Conservation (phyloP, 805 yeast genomes). For the Candida stauntonica region DNA sequence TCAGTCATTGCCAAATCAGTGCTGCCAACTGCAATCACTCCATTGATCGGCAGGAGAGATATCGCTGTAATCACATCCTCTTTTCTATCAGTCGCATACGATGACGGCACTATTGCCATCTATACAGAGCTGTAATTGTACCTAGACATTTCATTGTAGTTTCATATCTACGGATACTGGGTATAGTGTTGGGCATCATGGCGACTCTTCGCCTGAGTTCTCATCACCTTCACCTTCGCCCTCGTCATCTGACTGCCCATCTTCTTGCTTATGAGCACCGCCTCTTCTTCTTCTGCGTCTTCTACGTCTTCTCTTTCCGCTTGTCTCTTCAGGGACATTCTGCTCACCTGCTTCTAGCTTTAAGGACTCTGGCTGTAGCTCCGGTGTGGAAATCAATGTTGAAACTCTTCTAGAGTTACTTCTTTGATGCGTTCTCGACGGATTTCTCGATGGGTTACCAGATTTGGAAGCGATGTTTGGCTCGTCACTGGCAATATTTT, state of each 20-base stretch:
- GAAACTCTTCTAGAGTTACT: constrained; percentile 1
- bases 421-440: constrained; percentile 6
- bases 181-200: neutral
- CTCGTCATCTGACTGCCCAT: neutral
- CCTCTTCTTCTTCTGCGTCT: constrained; percentile 14
- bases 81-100: constrained; percentile 46
- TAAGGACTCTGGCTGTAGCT: neutral
- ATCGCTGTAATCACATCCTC: constrained; percentile 15
- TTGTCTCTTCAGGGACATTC: neutral
- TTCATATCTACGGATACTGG: neutral
- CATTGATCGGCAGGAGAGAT: constrained; percentile 22
- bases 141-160: neutral
- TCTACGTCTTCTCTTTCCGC: constrained; percentile 14
- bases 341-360: neutral
- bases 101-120: constrained; percentile 49
- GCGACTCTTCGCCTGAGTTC: constrained; percentile 6
- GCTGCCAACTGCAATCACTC: neutral
- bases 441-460: constrained; percentile 6
- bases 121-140: constrained; percentile 23
- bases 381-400: neutral
- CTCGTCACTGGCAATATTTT: no score
- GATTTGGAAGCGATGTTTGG: no score
- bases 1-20: constrained; percentile 13
- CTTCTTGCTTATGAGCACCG: neutral
- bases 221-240: neutral